Evolutionary conservation across 352 stramenopile genomes (phyloP).

Genomic region (Phytophthora melonis): DNA sequence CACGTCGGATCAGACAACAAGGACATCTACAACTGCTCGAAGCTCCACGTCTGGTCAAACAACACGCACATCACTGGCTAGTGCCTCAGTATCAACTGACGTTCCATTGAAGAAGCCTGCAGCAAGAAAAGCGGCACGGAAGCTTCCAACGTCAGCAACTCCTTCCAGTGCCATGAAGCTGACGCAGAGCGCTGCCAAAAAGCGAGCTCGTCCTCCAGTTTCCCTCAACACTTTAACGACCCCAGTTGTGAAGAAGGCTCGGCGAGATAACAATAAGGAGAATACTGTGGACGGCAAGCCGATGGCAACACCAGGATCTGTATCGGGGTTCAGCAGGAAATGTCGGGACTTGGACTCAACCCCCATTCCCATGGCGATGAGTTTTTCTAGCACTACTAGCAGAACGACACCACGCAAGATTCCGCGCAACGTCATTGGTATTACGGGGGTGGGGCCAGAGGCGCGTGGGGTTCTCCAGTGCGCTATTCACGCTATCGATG

Average conservation of each 20-base stretch:
- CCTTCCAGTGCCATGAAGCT: slow-evolving; percentile 31
- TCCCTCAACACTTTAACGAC: slow-evolving; percentile 32
- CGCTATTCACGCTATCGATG: slow-evolving; percentile 83
- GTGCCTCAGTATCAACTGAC: slow-evolving; percentile 31
- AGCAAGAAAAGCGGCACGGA: slow-evolving; percentile 32
- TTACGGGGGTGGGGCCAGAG: slow-evolving; percentile 75
- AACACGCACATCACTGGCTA: slow-evolving; percentile 28
- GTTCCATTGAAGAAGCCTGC: slow-evolving; percentile 14
- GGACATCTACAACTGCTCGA: not conserved
- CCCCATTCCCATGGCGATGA: slow-evolving; percentile 45
- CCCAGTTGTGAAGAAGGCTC: slow-evolving; percentile 43
- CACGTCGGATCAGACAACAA: no score
- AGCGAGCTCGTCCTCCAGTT: slow-evolving; percentile 26
- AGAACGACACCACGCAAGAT: slow-evolving; percentile 41
- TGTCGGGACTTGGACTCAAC: slow-evolving; percentile 41
- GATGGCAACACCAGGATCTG: slow-evolving; percentile 38
- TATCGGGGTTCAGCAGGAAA: slow-evolving; percentile 43
- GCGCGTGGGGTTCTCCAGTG: slow-evolving; percentile 70
- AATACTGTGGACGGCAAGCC: slow-evolving; percentile 24
- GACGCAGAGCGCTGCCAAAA: slow-evolving; percentile 30
- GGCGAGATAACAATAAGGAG: slow-evolving; percentile 26
- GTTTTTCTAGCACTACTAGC: slow-evolving; percentile 39
- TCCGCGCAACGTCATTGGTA: slow-evolving; percentile 74
- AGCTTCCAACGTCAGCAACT: slow-evolving; percentile 16
- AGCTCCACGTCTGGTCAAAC: slow-evolving; percentile 16